Evolutionary conservation across 2,329 filamentous ascomycete genomes (phyloP).

Genomic region (Aspergillus glaucus): DNA sequence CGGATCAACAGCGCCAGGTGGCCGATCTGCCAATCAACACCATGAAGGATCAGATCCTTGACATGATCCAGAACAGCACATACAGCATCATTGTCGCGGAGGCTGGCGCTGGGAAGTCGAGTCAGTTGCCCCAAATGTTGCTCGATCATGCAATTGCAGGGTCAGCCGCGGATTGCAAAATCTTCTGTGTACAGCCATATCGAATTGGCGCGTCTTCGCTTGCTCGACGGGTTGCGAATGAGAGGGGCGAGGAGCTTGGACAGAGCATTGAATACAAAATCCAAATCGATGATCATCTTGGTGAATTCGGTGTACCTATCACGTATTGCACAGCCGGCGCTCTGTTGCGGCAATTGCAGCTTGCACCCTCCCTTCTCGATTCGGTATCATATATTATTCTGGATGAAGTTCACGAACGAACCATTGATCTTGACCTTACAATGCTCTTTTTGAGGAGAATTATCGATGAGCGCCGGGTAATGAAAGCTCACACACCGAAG

Average conservation of each 20-base stretch:
- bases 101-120: slow-evolving; percentile 44
- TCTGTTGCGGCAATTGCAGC: slow-evolving; percentile 40
- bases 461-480: slow-evolving; percentile 28
- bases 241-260: slow-evolving; percentile 38
- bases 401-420: slow-evolving; percentile 48
- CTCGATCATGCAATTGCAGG: slow-evolving; percentile 43
- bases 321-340: slow-evolving; percentile 48
- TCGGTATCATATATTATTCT: slow-evolving; percentile 44
- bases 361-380: slow-evolving; percentile 32
- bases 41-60: slow-evolving; percentile 29
- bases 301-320: slow-evolving; percentile 34
- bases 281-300: slow-evolving; percentile 34
- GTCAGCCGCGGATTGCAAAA: slow-evolving; percentile 39
- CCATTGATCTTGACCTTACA: slow-evolving; percentile 41
- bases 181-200: slow-evolving; percentile 47
- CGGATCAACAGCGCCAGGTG: not conserved
- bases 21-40: slow-evolving; percentile 35
- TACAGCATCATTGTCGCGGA: slow-evolving; percentile 44
- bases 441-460: slow-evolving; percentile 41
- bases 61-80: slow-evolving; percentile 33
- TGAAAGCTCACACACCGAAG: slow-evolving; percentile 34
- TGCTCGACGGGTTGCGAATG: slow-evolving; percentile 41
- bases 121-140: slow-evolving; percentile 50
- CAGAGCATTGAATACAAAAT: slow-evolving; percentile 44
- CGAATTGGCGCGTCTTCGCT: slow-evolving; percentile 44